Percentiles rank a stretch among this genome's conserved stretches.
phyloP scores from a whole-genome alignment of 805 yeast species.

The Candida chilensis region DNA sequence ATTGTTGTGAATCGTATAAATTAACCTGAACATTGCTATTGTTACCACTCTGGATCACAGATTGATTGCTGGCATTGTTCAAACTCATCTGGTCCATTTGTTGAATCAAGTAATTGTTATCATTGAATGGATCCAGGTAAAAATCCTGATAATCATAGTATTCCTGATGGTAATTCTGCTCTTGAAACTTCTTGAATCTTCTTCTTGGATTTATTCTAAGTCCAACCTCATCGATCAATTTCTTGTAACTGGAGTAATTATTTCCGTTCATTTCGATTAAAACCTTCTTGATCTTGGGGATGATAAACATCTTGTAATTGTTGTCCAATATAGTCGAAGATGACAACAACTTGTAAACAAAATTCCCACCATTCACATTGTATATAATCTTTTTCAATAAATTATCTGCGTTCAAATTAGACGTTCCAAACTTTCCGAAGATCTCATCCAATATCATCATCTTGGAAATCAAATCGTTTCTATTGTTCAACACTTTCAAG shows the following conservation, averaged over 20 bases:
- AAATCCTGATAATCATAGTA: background rate
- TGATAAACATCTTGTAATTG: slow-evolving; percentile 46
- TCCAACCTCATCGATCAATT: slow-evolving; percentile 90
- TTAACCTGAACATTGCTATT: slow-evolving; percentile 1
- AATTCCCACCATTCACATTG: slow-evolving; percentile 60
- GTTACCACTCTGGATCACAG: background rate
- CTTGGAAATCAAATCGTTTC: slow-evolving; percentile 57
- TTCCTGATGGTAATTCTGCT: slow-evolving; percentile 15
- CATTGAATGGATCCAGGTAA: background rate
- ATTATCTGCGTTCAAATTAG: slow-evolving; percentile 10
- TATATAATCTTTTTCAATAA: slow-evolving; percentile 13
- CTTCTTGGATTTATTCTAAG: slow-evolving; percentile 24
- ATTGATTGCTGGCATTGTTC: background rate
- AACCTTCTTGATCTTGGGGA: slow-evolving; percentile 52
- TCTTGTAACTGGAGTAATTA: slow-evolving; percentile 64
- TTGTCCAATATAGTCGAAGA: slow-evolving; percentile 54
- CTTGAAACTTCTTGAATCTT: slow-evolving; percentile 17
- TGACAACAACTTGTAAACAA: slow-evolving; percentile 71
- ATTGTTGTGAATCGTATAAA: background rate
- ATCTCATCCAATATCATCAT: slow-evolving; percentile 53
- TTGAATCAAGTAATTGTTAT: background rate
- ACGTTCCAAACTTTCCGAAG: slow-evolving; percentile 40
- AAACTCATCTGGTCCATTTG: background rate
- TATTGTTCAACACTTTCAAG: slow-evolving; percentile 64
- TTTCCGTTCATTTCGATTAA: slow-evolving; percentile 49